Base-by-base conservation (phyloP, 2,329 filamentous ascomycete species). In the Cladobotryum mycophilum region DNA sequence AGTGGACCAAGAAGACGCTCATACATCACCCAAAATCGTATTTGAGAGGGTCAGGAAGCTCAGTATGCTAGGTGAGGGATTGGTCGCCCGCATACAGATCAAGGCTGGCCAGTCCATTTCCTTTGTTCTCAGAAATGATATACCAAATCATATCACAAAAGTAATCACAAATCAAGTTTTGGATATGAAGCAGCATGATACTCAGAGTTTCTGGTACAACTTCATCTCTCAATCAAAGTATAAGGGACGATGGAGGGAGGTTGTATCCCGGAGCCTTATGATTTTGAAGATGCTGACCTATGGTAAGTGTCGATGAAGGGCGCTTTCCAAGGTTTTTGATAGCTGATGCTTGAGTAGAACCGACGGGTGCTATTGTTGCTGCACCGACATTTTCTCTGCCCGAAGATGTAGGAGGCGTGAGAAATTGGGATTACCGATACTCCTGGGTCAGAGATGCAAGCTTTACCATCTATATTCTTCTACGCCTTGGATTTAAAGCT, bases 361-460 rank as follows among this genome's bases (percentile, higher is more conserved):
- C 86, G 0, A 90, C 86, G 0, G 86, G 87, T 2, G 87, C 86
- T 8, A 89, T 90, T 46, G 76, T 89, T 34, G 87, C 86, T 1
- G 79, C 86, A 1, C 86, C 87, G 0, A 90, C 86, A 0, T 91
- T 90, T 60, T 89, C 86, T 0, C 76, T 90, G 1, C 86, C 86
- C 0, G 86, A 90, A 63, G 83, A 85, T 46, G 79, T 89, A 37
- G 86, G 85, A 15, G 86, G 86, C 13, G 70, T 72, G 17, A 76
- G 79, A 18, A 84, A 84, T 60, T 84, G 80, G 84, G 84, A 88
- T 63, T 88, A 88, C 61, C 77, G 85, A n/a, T 91, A 81, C 66
- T 87, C 78, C 9, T 91, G 87, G 87, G 81, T 90, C 35, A 78
- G 87, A 18, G 86, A 91, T 67, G 82, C 84, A 1, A 88, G 84